phyloP scores from a whole-genome alignment of 31 red algal species.

The Odonthalia washingtoniensis region DNA sequence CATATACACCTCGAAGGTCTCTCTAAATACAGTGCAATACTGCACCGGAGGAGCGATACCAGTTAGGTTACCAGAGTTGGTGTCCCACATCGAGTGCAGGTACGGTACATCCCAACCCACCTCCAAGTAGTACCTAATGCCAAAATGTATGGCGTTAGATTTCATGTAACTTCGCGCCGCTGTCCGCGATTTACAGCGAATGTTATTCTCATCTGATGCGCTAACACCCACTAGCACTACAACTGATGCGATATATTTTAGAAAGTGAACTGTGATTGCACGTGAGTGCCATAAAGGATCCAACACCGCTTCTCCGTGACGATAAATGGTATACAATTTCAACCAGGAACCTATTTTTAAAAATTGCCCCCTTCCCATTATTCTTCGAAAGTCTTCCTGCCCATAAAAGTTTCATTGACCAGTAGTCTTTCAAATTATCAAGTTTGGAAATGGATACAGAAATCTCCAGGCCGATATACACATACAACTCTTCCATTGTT shows the following conservation, averaged over 20 bases:
- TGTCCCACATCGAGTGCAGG: too few relatives aligned
- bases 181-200: background rate
- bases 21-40: too few relatives aligned
- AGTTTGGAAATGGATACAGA: background rate
- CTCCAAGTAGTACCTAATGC: too few relatives aligned
- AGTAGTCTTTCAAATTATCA: slow-evolving; percentile 7
- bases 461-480: background rate
- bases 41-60: too few relatives aligned
- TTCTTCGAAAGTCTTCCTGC: background rate
- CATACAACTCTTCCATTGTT: slow-evolving; percentile 9
- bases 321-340: background rate
- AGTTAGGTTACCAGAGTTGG: too few relatives aligned
- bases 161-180: background rate
- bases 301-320: background rate
- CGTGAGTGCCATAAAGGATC: slow-evolving; percentile 24
- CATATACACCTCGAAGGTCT: too few relatives aligned
- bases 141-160: slow-evolving; percentile 22
- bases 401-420: background rate
- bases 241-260: slow-evolving; percentile 28
- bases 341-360: background rate
- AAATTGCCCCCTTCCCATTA: background rate
- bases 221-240: slow-evolving; percentile 5
- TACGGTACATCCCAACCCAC: too few relatives aligned
- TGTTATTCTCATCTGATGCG: slow-evolving; percentile 9
- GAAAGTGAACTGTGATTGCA: slow-evolving; percentile 1